These are phyloP conservation scores for Daldinia bambusicola DNA, from an alignment of 495 filamentous ascomycete species.

Conservation along the genomic window DNA sequence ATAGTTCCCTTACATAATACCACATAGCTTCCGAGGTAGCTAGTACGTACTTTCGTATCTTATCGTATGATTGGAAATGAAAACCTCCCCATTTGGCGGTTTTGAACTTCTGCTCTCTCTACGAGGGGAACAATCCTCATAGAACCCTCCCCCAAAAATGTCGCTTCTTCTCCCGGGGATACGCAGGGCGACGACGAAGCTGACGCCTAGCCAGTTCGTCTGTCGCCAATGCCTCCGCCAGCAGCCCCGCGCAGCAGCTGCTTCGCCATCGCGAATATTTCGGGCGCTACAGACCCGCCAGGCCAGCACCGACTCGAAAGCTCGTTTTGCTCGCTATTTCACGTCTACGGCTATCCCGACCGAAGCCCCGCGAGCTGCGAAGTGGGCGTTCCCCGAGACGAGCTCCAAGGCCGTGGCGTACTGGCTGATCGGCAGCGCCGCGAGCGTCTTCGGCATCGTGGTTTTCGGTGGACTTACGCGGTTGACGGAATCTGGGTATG, in stretches of 20 bases:
- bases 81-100: conserved; percentile 42
- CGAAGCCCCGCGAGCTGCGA: conserved; percentile 11
- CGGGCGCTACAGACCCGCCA: conserved; percentile 34
- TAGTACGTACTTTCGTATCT: background rate
- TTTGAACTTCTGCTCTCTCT: background rate
- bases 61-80: conserved; percentile 46
- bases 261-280: conserved; percentile 46
- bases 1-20: too few relatives aligned
- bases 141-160: conserved; percentile 47
- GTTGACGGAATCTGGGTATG: conserved; percentile 91
- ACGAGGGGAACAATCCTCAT: conserved; percentile 17
- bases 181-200: conserved; percentile 61
- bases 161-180: conserved; percentile 61
- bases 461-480: conserved; percentile 93
- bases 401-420: conserved; percentile 82
- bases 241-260: conserved; percentile 36
- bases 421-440: conserved; percentile 92
- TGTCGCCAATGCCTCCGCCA: conserved; percentile 71
- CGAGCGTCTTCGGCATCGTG: conserved; percentile 94
- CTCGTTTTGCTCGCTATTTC: conserved; percentile 48
- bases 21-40: background rate
- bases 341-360: conserved; percentile 54
- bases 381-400: conserved; percentile 70
- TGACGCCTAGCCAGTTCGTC: conserved; percentile 66
- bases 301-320: conserved; percentile 27